Evolutionary conservation across 768 basidiomycete species (phyloP).

Genomic region (Suillus subaureus): DNA sequence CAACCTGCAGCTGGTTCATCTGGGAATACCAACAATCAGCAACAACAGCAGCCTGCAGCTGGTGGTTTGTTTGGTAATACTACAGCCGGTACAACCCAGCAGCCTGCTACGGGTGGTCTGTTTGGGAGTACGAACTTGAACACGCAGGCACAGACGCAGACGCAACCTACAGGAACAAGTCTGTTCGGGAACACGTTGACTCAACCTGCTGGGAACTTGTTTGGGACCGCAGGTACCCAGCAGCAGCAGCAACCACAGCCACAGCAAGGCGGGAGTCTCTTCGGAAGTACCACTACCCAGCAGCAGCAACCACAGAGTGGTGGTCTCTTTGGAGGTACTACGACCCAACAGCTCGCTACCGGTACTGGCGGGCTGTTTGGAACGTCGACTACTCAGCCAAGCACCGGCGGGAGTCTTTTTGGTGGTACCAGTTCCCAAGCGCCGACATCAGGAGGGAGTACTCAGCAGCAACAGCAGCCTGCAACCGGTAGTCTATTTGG

Average conservation of each 20-base stretch:
- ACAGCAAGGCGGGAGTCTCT: slow-evolving; percentile 18
- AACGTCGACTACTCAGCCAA: slow-evolving; percentile 11
- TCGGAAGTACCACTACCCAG: slow-evolving; percentile 11
- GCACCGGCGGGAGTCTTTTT: slow-evolving; percentile 20
- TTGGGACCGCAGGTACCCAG: slow-evolving; percentile 16
- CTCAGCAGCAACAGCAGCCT: slow-evolving; percentile 4
- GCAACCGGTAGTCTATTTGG: slow-evolving; percentile 23
- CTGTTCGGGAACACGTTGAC: slow-evolving; percentile 23
- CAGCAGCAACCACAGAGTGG: slow-evolving; percentile 22
- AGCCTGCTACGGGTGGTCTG: slow-evolving; percentile 19
- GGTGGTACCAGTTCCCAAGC: slow-evolving; percentile 15
- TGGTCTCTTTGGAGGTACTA: slow-evolving; percentile 28
- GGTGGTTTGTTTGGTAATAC: slow-evolving; percentile 27
- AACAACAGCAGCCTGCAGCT: slow-evolving; percentile 24
- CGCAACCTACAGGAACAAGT: slow-evolving; percentile 15
- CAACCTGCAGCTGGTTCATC: slow-evolving; percentile 26
- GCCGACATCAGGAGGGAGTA: slow-evolving; percentile 22
- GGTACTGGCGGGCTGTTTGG: slow-evolving; percentile 20
- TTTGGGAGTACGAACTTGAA: slow-evolving; percentile 18
- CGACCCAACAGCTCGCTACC: slow-evolving; percentile 18
- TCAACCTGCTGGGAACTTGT: slow-evolving; percentile 20
- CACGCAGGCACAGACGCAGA: slow-evolving; percentile 4
- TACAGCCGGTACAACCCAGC: slow-evolving; percentile 16
- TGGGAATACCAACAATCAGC: slow-evolving; percentile 12
- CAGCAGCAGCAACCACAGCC: slow-evolving; percentile 17